phyloP scores from a whole-genome alignment of 2,329 filamentous ascomycete species.

The Ceratocystis huliohia region DNA sequence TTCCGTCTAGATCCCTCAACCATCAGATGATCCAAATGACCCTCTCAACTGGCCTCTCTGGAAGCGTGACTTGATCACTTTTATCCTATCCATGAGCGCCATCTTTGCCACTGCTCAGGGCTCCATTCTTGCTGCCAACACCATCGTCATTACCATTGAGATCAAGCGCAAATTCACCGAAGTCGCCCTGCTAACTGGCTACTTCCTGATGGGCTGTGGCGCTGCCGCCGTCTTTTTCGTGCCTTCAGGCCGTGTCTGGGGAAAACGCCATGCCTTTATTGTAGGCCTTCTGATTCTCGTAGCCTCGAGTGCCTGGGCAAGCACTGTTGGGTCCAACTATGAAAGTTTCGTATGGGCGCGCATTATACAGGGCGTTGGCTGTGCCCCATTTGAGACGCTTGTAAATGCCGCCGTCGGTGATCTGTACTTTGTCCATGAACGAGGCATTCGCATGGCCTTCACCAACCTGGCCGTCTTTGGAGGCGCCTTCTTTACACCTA shows the following conservation, averaged over 20 bases:
- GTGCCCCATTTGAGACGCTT: conserved; percentile 79
- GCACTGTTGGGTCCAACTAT: conserved; percentile 54
- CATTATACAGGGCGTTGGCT: conserved; percentile 72
- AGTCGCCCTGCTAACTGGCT: conserved; percentile 72
- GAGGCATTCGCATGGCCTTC: conserved; percentile 78
- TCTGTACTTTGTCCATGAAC: conserved; percentile 75
- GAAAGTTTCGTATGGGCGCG: conserved; percentile 62
- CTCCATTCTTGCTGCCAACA: conserved; percentile 79
- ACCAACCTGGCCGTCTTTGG: conserved; percentile 47
- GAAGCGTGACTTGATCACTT: conserved; percentile 69
- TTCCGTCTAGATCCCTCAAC: conserved; percentile 51
- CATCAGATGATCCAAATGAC: conserved; percentile 82
- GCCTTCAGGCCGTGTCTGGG: conserved; percentile 78
- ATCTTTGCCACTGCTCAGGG: conserved; percentile 76
- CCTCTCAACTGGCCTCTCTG: conserved; percentile 76
- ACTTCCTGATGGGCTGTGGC: conserved; percentile 73
- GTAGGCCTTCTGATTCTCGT: conserved; percentile 63
- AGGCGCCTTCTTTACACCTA: conserved; percentile 57
- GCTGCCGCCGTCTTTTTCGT: conserved; percentile 75
- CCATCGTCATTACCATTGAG: conserved; percentile 58
- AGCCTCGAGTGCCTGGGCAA: conserved; percentile 64
- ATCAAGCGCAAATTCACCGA: conserved; percentile 57
- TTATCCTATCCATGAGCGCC: conserved; percentile 63
- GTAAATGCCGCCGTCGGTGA: conserved; percentile 85
- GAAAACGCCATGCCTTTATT: conserved; percentile 79